Evolutionary conservation across 2,329 filamentous ascomycete species (phyloP), one percentile per base, ranked within the genome.

Genomic region (Colletotrichum acutatum): DNA sequence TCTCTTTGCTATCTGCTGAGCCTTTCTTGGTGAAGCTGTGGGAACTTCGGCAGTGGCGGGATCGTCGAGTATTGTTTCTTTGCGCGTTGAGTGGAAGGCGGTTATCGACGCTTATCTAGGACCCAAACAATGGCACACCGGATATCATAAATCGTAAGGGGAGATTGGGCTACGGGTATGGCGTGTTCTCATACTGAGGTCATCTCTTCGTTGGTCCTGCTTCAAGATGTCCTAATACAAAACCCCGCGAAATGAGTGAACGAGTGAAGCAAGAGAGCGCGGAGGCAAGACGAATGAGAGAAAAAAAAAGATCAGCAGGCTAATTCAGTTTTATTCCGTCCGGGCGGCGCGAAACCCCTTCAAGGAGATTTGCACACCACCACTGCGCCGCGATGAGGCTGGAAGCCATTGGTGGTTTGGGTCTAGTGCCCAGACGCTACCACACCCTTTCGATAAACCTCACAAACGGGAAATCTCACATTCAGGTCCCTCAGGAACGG

Each of bases 341-440:
- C 30, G 30, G 64, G 68, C 64, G 66, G 32, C 63, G 60, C 57
- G 16, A 58, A 28, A 30, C 16, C n/a, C 46, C 60, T 54, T 12
- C 24, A 60, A 68, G 58, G 58, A 68, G 66, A 68, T 68, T 68
- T 68, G 65, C 65, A 57, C 16, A 28, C 34, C 24, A 26, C 22
- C 58, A 37, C 57, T 71, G 57, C 65, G 68, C 57, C 64, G 68
- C 64, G 69, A 71, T 62, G 65, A 66, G 65, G 64, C 49, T 63
- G 42, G 19, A 28, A 42, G 16, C 46, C 30, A 52, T 32, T 62
- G 26, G 60, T 32, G 60, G 42, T 16, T 14, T 32, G 7, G 64
- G 57, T 66, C 49, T 68, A 66, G 46, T 42, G 49, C 54, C 66
- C 30, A 24, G 46, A 42, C 56, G 28, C 46, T 42, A 42, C 37